These are phyloP conservation scores for Colletotrichum scovillei DNA, from an alignment of 2,329 filamentous ascomycete genomes.

Conservation along the genomic window DNA sequence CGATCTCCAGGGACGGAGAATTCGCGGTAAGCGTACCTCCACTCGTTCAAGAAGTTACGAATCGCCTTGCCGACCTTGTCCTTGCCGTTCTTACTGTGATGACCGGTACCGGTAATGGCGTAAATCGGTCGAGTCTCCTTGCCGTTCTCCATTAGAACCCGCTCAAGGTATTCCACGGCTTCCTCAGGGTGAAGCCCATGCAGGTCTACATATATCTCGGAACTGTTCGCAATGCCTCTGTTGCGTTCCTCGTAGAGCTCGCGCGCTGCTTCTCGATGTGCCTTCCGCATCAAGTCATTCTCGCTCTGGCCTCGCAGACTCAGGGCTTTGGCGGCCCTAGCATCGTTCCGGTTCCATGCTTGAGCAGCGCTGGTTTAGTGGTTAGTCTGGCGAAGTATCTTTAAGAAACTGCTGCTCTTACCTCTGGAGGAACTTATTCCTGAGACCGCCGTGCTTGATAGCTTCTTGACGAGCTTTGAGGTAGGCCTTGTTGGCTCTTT, in stretches of 20 bases:
- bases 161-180: slow-evolving; percentile 92
- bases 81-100: slow-evolving; percentile 98
- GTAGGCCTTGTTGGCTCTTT: slow-evolving; percentile 91
- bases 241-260: slow-evolving; percentile 96
- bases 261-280: slow-evolving; percentile 91
- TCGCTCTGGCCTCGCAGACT: slow-evolving; percentile 95
- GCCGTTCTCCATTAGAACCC: slow-evolving; percentile 85
- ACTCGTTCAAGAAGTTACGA: slow-evolving; percentile 90
- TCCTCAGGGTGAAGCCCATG: slow-evolving; percentile 99
- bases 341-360: slow-evolving; percentile 98
- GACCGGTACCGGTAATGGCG: slow-evolving; percentile 95
- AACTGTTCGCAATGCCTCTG: slow-evolving; percentile 66
- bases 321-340: slow-evolving; percentile 92
- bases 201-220: slow-evolving; percentile 93
- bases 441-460: slow-evolving; percentile 94
- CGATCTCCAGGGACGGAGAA: slow-evolving; percentile 97
- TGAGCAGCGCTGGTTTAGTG: slow-evolving; percentile 79
- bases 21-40: slow-evolving; percentile 95
- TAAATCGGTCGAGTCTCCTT: slow-evolving; percentile 83
- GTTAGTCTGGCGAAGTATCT: not conserved
- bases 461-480: slow-evolving; percentile 95
- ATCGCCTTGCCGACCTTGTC: slow-evolving; percentile 98
- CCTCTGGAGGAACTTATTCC: slow-evolving; percentile 98
- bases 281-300: slow-evolving; percentile 97
- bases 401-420: slow-evolving; percentile 51